phyloP scores from a whole-genome alignment of 1,284 basidiomycete species.

The Wolfiporia cocos region DNA sequence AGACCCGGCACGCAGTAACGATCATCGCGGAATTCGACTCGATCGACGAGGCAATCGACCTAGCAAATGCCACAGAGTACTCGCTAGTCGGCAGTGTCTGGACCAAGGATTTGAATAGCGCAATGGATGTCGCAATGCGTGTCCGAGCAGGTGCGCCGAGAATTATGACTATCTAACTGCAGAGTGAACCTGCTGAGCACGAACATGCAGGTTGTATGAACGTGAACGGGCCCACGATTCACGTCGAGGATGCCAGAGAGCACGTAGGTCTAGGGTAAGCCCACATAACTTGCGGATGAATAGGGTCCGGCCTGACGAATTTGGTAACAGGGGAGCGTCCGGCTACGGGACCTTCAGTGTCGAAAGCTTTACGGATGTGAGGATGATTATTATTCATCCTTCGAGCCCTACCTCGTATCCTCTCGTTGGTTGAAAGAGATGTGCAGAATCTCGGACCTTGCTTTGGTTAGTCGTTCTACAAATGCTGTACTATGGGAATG shows the following conservation, averaged over 20 bases:
- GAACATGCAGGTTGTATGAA: constrained; percentile 35
- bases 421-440: background rate
- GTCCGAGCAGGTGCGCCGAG: constrained; percentile 39
- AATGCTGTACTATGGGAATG: too few species aligned
- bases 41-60: constrained; percentile 45
- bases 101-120: constrained; percentile 43
- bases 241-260: constrained; percentile 19
- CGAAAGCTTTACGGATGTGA: constrained; percentile 41
- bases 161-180: background rate
- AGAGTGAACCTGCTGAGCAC: too few species aligned
- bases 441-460: too few species aligned
- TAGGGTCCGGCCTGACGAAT: too few species aligned
- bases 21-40: constrained; percentile 38
- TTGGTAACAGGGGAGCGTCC: constrained; percentile 40
- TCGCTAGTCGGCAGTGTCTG: constrained; percentile 48
- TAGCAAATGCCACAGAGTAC: constrained; percentile 51
- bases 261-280: constrained; percentile 28
- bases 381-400: constrained; percentile 36
- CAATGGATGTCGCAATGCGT: constrained; percentile 40
- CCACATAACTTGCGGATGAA: too few species aligned
- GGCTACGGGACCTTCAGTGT: constrained; percentile 47
- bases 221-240: constrained; percentile 32
- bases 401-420: constrained; percentile 1
- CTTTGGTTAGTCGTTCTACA: too few species aligned
- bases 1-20: constrained; percentile 29